Evolutionary conservation across 129 eudicot species (phyloP), one percentile per base, ranked within the genome.

Genomic region (Chrysanthemum makinoi): DNA sequence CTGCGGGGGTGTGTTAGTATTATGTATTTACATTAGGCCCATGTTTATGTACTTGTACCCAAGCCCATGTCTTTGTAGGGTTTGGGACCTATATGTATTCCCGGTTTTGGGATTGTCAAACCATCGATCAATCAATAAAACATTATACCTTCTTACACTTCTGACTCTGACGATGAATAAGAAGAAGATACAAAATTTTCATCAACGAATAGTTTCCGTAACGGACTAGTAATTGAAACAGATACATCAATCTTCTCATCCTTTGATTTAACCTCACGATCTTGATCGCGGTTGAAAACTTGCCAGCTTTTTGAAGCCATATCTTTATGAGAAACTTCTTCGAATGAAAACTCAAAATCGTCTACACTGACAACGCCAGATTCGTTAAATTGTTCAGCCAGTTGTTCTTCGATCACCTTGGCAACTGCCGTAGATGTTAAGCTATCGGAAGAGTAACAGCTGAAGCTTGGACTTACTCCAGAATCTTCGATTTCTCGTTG

Each of bases 281-380:
- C 46, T 6, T 0, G 46, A 39, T 39, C 46, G 46, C 46, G 46
- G 46, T 6, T 39, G 6, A 0, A 39, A 7, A 39, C 46, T 6
- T 6, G 10, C 46, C 46, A 6, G 46, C 46, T 39, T 6, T 35
- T 39, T 39, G 46, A 39, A 39, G 6, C 46, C 10, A 7, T 39
- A 7, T 39, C 46, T 39, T 39, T 39, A 39, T 39, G 46, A 1
- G 46, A 39, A 4, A 19, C 77, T 44, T 53, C 13, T 0, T 74
- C 55, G 2, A 81, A 58, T 0, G 55, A 19, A 17, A 87, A 84
- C 68, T 85, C 89, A 52, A 87, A 87, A 22, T 86, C 87, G 4
- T 68, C 88, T 13, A 55, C 77, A 0, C 71, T 70, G 46, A 39
- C 6, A 39, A 39, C 10, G 2, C 10, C 46, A 0, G 48, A 20